Evolutionary conservation across 495 filamentous ascomycete species (phyloP).

Genomic region (Penicillium bovifimosum): DNA sequence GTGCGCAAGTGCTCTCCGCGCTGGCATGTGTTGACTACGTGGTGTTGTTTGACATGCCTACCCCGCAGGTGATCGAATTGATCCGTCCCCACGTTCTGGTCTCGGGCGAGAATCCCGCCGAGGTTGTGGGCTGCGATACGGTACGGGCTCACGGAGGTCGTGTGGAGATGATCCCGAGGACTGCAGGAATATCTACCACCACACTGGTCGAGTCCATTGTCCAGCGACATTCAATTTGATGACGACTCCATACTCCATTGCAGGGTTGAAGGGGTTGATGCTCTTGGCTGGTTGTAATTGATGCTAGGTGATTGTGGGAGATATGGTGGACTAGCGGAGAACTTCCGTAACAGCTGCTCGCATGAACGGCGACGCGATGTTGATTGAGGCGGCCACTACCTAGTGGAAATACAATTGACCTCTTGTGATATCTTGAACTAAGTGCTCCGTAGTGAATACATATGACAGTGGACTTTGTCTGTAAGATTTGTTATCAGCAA

Average conservation of each 20-base stretch:
- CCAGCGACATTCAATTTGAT: not conserved
- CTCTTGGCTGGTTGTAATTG: too few species aligned
- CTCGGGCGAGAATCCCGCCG: not conserved
- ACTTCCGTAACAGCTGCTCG: too few species aligned
- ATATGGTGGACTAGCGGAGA: too few species aligned
- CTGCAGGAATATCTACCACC: not conserved
- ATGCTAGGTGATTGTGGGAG: too few species aligned
- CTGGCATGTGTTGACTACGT: not conserved
- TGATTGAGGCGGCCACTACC: not conserved
- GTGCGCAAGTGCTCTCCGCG: not conserved
- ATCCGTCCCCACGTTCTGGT: not conserved
- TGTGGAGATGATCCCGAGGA: not conserved
- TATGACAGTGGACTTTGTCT: not conserved
- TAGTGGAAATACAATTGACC: not conserved
- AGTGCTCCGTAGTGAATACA: not conserved
- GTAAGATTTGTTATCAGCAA: slow-evolving; percentile 1
- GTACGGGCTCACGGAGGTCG: not conserved
- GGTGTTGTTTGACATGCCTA: not conserved
- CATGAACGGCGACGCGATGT: too few species aligned
- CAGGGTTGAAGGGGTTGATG: not conserved
- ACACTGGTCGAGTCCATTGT: not conserved
- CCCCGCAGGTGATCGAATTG: not conserved
- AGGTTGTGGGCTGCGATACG: not conserved
- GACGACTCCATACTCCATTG: not conserved
- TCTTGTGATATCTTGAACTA: slow-evolving; percentile 3